Evolutionary conservation across 73 alveolate genomes (phyloP).

Genomic region (Durusdinium trenchii): DNA sequence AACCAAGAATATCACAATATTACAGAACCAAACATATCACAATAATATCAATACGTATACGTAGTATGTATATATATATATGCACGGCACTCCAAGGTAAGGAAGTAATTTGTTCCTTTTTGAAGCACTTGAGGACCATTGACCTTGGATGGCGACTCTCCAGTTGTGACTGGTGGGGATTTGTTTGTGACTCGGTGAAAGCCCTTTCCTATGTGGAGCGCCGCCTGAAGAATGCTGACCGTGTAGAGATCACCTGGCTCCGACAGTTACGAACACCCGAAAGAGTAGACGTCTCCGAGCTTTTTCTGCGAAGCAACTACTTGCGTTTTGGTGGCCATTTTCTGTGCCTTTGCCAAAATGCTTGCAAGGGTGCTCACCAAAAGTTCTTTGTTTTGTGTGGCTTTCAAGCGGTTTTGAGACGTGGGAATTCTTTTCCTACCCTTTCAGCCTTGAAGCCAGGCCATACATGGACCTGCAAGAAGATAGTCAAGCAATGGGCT

Average conservation of each 20-base stretch:
- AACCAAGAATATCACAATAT: too few relatives aligned
- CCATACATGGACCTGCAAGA: slow-evolving; percentile 53
- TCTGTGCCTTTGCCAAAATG: background rate
- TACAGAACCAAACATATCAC: background rate
- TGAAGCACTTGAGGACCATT: slow-evolving; percentile 41
- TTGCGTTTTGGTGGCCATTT: slow-evolving; percentile 84
- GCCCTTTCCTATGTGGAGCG: slow-evolving; percentile 47
- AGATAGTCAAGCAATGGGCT: slow-evolving; percentile 32
- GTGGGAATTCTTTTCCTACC: background rate
- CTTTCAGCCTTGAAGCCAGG: background rate
- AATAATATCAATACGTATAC: background rate
- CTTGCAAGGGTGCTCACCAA: background rate
- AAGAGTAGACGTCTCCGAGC: slow-evolving; percentile 73
- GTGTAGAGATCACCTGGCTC: slow-evolving; percentile 77
- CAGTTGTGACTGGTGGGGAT: slow-evolving; percentile 74
- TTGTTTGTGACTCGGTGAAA: background rate
- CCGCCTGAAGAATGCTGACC: slow-evolving; percentile 62
- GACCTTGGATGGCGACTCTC: slow-evolving; percentile 88
- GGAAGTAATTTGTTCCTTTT: too few relatives aligned
- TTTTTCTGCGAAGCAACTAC: slow-evolving; percentile 52
- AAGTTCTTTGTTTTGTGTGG: background rate
- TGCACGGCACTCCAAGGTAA: background rate
- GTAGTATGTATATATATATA: background rate
- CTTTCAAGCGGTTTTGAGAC: background rate
- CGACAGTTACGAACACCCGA: slow-evolving; percentile 75